Evolutionary conservation across 805 yeast species (phyloP).

Genomic region (Barnettozyma salicaria): DNA sequence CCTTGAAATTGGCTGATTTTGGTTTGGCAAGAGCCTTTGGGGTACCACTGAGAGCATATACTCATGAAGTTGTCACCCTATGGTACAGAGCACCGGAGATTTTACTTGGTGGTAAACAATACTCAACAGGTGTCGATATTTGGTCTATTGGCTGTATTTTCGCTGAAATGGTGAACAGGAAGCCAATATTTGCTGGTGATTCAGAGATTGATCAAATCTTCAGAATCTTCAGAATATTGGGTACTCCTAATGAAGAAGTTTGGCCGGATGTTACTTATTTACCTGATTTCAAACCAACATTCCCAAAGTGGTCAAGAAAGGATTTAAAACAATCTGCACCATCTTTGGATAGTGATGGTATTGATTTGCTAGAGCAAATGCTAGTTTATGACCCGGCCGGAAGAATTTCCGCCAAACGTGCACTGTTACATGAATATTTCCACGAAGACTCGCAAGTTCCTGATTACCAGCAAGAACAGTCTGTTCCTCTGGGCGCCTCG

Average conservation of each 20-base stretch:
- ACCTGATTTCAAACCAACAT: conserved; percentile 90
- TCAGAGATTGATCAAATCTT: conserved; percentile 96
- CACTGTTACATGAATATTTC: conserved; percentile 84
- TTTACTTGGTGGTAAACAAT: conserved; percentile 90
- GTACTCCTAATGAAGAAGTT: conserved; percentile 86
- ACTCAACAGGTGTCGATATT: conserved; percentile 97
- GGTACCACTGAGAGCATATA: conserved; percentile 92
- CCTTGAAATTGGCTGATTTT: conserved; percentile 84
- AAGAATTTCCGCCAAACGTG: conserved; percentile 91
- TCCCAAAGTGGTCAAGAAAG: conserved; percentile 84
- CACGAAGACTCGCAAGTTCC: conserved; percentile 39
- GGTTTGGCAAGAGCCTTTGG: conserved; percentile 98
- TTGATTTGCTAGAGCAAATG: conserved; percentile 73
- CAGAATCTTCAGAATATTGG: conserved; percentile 84
- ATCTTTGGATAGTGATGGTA: conserved; percentile 73
- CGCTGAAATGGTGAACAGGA: conserved; percentile 96
- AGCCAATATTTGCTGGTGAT: conserved; percentile 95
- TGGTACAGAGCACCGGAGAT: conserved; percentile 99
- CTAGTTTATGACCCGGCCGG: conserved; percentile 89
- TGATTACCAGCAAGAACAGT: conserved; percentile 23
- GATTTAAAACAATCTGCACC: conserved; percentile 70
- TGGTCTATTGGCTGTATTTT: conserved; percentile 98
- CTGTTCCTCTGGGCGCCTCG: conserved; percentile 28
- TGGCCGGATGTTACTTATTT: conserved; percentile 94
- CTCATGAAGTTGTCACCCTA: conserved; percentile 95